Evolutionary conservation across 2,329 filamentous ascomycete species (phyloP), one percentile per base, ranked within the genome.

Genomic region (Penicillium griseofulvum): DNA sequence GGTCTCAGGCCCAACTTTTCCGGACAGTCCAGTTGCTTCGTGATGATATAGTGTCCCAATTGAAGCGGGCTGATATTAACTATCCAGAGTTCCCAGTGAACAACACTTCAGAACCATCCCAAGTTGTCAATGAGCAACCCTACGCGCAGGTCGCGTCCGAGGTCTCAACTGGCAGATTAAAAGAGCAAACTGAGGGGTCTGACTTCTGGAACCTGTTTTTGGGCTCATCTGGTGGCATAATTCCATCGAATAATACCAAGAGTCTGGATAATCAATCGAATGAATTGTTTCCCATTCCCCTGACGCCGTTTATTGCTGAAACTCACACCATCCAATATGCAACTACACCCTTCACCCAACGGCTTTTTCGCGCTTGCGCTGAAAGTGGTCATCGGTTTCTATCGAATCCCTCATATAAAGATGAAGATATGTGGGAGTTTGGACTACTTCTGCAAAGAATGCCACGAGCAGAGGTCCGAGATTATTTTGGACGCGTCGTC

Each of bases 401-500:
- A 1, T 57, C 44, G 3, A 52, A 54, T 16, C 24, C 12, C 1
- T 19, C 26, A 9, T 57, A 47, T 16, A 48, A 24, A 14, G 58
- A 59, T 41, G 37, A 54, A 26, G 46, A 52, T 12, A 52, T 59
- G 31, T 56, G 56, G 50, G 42, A 56, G n/a, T 61, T 61, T 10
- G 48, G 51, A 5, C 41, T 59, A 16, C 28, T 59, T 22, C 14
- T 61, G 28, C 47, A 59, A 50, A 43, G 28, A 10, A 36, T 52
- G 41, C 44, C 56, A 28, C 51, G 55, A 36, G 46, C 42, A 41
- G 55, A 52, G 46, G 56, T 57, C 42, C 55, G 10, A 36, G 57
- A 29, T 44, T 65, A 57, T 57, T 66, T 52, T 57, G 52, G 42
- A 49, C 60, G 47, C 48, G 62, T 57, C 37, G 51, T 46, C n/a